Percentiles rank a stretch among this genome's conserved stretches.
These are phyloP conservation scores for Colletotrichum sp. DNA, from an alignment of 2,329 filamentous ascomycete species.

Conservation along the genomic window DNA sequence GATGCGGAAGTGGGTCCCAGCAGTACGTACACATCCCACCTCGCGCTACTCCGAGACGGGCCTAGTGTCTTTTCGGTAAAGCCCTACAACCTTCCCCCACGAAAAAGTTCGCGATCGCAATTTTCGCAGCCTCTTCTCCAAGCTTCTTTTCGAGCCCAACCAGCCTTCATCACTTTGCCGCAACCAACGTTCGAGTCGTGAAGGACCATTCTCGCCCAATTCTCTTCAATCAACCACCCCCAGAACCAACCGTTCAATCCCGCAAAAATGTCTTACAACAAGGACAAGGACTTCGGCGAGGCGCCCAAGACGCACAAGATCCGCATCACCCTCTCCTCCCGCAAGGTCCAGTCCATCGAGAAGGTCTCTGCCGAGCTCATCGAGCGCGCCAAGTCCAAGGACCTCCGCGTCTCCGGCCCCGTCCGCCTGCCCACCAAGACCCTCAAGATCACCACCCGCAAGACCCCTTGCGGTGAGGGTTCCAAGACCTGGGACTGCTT, in stretches of 20 bases:
- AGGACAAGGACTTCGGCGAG: constrained; percentile 95
- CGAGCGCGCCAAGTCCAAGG: constrained; percentile 98
- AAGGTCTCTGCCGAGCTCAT: constrained; percentile 98
- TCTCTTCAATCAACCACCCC: constrained; percentile 4
- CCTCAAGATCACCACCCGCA: constrained; percentile 95
- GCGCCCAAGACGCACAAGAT: constrained; percentile 96
- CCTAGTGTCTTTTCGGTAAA: background rate
- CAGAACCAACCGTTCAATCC: constrained; percentile 3
- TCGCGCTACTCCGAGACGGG: fast-evolving
- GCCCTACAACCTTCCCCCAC: constrained; percentile 23
- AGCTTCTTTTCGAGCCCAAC: constrained; percentile 23
- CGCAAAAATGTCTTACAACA: constrained; percentile 84
- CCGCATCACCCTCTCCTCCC: constrained; percentile 81
- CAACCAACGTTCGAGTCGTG: constrained; percentile 82
- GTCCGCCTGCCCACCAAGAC: constrained; percentile 98
- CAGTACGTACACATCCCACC: background rate
- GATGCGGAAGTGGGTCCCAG: background rate
- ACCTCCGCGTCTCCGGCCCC: constrained; percentile 88
- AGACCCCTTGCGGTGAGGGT: constrained; percentile 98
- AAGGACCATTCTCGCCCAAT: constrained; percentile 51
- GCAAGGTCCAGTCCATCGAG: constrained; percentile 95
- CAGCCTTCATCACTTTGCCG: constrained; percentile 82
- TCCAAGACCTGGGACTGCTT: constrained; percentile 99
- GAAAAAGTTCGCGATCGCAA: constrained; percentile 23
- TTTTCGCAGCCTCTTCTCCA: background rate